Base-by-base conservation (phyloP, 768 basidiomycete species). In the Neoboletus magnificus region DNA sequence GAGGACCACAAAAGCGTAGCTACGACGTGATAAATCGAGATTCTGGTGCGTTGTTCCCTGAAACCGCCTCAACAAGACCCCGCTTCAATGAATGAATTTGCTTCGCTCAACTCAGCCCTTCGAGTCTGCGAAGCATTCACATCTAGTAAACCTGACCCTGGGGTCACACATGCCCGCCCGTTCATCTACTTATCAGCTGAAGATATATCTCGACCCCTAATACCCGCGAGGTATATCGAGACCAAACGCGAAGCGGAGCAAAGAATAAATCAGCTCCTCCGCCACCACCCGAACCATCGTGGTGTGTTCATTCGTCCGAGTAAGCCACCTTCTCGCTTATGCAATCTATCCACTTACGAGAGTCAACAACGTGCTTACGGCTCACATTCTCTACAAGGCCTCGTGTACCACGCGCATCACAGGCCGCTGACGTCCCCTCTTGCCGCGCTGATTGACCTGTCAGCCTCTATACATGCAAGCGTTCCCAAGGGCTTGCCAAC, bases 171-270 rank as follows among this genome's bases (percentile, higher is more conserved):
- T 56, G 57, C 62, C 54, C 80, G 86, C 51, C 82, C 86, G n/a
- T 98, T 99, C 72, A 80, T 98, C 39, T 98, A 91, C 73, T 78
- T 99, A 54, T 99, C 97, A 47, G 97, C 97, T 7, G 96, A 96
- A 66, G 70, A 71, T 22, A 83, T 96, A 45, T 93, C 85, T 73
- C 84, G 91, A 15, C 97, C 96, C 27, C 65, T 96, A 64, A 82
- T 98, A 48, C 85, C 94, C 29, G 78, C 82, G 0, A 76, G 89
- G 35, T 99, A 99, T 74, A 93, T 98, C 64, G 80, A 88, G 67
- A 89, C 91, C n/a, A 99, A 99, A 74, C 84, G 95, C 20, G 84
- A 93, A 64, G 93, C 97, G 9, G 97, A 99, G 69, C 66, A 72
- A 35, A 76, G 74, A 32, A 91, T 98, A 56, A 77, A 76, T 43